Conservation (phyloP, 2,329 filamentous ascomycete species). For the Cladophialophora immunda region DNA sequence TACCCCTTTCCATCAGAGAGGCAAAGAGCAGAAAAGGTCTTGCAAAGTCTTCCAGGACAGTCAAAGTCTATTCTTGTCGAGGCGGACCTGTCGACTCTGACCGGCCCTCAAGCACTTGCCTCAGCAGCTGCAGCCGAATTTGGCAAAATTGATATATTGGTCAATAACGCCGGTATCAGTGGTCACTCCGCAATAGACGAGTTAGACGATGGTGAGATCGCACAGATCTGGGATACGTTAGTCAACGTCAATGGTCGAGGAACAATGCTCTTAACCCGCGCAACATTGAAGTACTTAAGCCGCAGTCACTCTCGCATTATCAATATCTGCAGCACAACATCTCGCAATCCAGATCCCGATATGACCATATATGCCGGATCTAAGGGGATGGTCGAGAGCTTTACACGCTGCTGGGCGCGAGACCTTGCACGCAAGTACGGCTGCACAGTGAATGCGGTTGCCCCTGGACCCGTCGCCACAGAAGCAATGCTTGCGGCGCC, state of each 20-base stretch:
- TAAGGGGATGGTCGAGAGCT: constrained; percentile 59
- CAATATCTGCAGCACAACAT: constrained; percentile 53
- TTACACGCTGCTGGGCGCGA: constrained; percentile 54
- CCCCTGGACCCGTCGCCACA: constrained; percentile 40
- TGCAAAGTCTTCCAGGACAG: constrained; percentile 47
- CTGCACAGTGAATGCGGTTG: constrained; percentile 45
- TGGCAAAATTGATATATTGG: constrained; percentile 43
- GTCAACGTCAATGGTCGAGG: constrained; percentile 32
- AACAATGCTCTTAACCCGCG: constrained; percentile 41
- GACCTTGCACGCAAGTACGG: constrained; percentile 45
- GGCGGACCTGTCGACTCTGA: constrained; percentile 49
- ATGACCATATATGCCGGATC: constrained; percentile 59
- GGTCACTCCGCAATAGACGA: too few species aligned
- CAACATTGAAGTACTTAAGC: too few species aligned
- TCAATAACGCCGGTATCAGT: constrained; percentile 51
- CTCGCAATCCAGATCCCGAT: constrained; percentile 45
- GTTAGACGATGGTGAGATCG: too few species aligned
- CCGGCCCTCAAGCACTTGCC: constrained; percentile 35
- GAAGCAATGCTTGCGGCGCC: constrained; percentile 48
- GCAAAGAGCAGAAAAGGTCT: constrained; percentile 46
- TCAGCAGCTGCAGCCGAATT: constrained; percentile 33
- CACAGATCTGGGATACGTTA: constrained; percentile 15
- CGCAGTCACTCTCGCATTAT: constrained; percentile 55
- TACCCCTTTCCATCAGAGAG: constrained; percentile 50
- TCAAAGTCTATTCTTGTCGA: constrained; percentile 50